A percentile compares a stretch with the other conserved stretches of the same genome.
These are phyloP conservation scores for Aspergillus ostianus DNA, from an alignment of 495 filamentous ascomycete genomes.

Conservation along the genomic window DNA sequence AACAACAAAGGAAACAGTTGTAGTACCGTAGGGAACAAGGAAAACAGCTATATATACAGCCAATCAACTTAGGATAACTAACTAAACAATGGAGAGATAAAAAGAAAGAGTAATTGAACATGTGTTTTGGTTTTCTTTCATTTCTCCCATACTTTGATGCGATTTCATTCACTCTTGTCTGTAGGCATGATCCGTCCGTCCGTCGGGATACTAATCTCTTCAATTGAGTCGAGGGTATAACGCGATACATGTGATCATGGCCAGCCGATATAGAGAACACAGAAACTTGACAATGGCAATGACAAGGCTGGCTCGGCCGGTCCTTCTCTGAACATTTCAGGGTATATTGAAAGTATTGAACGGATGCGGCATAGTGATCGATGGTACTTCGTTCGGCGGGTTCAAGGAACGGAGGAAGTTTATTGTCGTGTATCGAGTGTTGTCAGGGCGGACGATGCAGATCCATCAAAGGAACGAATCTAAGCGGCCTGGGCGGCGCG, in stretches of 20 bases:
- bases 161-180: background rate
- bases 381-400: too few relatives aligned
- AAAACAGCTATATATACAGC: constrained; percentile 6
- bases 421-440: too few relatives aligned
- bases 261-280: too few relatives aligned
- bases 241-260: too few relatives aligned
- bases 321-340: too few relatives aligned
- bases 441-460: background rate
- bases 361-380: too few relatives aligned
- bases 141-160: background rate
- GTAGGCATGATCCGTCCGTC: background rate
- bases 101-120: background rate
- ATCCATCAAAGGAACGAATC: constrained; percentile 21
- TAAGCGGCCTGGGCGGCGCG: constrained; percentile 48
- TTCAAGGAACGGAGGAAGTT: too few relatives aligned
- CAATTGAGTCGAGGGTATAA: background rate
- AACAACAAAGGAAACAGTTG: background rate
- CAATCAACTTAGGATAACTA: background rate
- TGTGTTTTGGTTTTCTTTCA: background rate
- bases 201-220: background rate
- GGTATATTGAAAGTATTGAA: too few relatives aligned
- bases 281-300: too few relatives aligned
- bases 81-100: background rate
- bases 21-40: background rate
- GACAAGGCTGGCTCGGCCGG: too few relatives aligned